Conservation (phyloP, 192 early-diverging fungal species). For the Coemansia sp. region DNA sequence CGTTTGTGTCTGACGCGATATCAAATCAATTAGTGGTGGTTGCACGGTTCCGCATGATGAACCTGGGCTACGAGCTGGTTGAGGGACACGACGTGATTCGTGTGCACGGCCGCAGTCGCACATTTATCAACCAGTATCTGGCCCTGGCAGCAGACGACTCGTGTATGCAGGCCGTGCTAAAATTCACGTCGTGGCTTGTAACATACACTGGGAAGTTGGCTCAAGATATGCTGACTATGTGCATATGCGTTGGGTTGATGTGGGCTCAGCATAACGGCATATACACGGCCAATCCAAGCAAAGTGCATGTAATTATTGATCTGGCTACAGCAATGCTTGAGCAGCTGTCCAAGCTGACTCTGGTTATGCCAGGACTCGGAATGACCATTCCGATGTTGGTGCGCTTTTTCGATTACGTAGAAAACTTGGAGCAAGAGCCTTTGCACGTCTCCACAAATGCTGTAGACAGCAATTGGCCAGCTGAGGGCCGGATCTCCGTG, state of each 20-base stretch:
- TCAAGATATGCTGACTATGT: not conserved
- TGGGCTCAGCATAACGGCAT: not conserved
- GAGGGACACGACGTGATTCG: constrained; percentile 9
- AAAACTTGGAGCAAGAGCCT: constrained; percentile 59
- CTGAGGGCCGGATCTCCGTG: constrained; percentile 43
- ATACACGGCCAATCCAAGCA: constrained; percentile 1
- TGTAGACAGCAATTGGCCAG: constrained; percentile 52
- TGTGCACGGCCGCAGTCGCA: not conserved
- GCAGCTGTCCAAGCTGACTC: constrained; percentile 4
- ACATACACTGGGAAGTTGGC: not conserved
- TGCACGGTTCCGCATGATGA: not conserved
- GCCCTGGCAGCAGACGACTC: not conserved
- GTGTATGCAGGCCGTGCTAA: not conserved
- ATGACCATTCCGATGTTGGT: not conserved
- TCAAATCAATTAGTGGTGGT: not conserved
- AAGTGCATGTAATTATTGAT: constrained; percentile 10
- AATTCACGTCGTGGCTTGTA: not conserved
- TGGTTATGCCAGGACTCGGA: not conserved
- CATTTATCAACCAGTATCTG: not conserved
- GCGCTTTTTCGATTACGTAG: constrained; percentile 17
- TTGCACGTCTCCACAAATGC: constrained; percentile 52
- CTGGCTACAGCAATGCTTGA: not conserved
- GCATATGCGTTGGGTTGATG: constrained; percentile 8
- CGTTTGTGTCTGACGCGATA: not conserved
- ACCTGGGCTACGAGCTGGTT: not conserved